phyloP scores from a whole-genome alignment of 2,329 filamentous ascomycete species.

The Saccharata proteae region DNA sequence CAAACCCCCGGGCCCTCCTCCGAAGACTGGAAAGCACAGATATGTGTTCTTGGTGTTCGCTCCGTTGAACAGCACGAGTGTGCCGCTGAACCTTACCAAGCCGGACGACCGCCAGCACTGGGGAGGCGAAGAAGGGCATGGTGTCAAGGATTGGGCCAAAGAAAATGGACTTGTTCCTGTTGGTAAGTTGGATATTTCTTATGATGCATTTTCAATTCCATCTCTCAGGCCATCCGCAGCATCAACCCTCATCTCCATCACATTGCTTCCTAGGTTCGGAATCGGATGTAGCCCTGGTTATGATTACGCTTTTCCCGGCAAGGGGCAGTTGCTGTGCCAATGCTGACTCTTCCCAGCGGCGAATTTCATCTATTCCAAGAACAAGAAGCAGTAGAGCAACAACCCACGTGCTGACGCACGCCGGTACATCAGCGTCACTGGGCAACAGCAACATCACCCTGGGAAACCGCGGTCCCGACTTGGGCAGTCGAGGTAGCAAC shows the following conservation, averaged over 20 bases:
- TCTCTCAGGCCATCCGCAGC: no score
- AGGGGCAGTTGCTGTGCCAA: slow-evolving; percentile 4
- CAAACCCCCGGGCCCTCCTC: slow-evolving; percentile 42
- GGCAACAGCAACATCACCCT: no score
- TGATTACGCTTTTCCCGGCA: no score
- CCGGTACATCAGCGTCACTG: no score
- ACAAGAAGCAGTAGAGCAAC: slow-evolving; percentile 37
- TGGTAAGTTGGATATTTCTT: slow-evolving; percentile 16
- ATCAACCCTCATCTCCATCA: no score
- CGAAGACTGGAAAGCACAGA: slow-evolving; percentile 44
- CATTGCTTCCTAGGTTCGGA: no score
- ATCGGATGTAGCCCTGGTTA: no score
- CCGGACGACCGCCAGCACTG: slow-evolving; percentile 42
- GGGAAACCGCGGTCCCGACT: no score
- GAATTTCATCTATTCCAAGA: slow-evolving; percentile 36
- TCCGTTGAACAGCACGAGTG: slow-evolving; percentile 31
- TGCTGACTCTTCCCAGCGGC: slow-evolving; percentile 15
- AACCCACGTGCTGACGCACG: no score
- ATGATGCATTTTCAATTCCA: neutral
- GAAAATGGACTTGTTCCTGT: slow-evolving; percentile 37
- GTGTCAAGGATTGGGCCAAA: slow-evolving; percentile 39
- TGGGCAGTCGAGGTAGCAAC: no score
- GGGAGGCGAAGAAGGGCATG: slow-evolving; percentile 38
- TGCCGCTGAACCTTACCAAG: slow-evolving; percentile 29
- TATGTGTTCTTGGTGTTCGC: slow-evolving; percentile 44